These are phyloP conservation scores for Eimeria acervulina DNA, from an alignment of 169 alveolate species.

Conservation along the genomic window DNA sequence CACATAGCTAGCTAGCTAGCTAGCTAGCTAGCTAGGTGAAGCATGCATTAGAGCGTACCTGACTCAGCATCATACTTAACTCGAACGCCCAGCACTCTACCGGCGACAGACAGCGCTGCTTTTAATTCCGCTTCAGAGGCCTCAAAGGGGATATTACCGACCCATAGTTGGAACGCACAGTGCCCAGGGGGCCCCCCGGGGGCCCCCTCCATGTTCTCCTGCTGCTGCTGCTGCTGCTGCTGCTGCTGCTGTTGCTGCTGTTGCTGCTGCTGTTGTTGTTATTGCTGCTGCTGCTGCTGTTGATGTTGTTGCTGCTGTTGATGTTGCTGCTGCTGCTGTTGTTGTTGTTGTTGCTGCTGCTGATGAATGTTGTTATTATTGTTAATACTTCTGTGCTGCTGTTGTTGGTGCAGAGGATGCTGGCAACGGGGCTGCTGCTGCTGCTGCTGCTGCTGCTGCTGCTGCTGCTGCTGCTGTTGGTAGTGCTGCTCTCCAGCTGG, in stretches of 20 bases:
- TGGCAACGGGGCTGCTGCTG: too few species aligned
- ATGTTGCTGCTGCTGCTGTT: not conserved
- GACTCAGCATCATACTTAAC: constrained; percentile 67
- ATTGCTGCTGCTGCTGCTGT: constrained; percentile 3
- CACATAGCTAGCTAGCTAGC: not conserved
- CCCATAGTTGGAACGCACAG: constrained; percentile 77
- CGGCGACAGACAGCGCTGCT: constrained; percentile 39
- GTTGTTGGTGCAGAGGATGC: too few species aligned
- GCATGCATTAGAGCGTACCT: not conserved
- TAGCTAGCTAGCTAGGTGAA: not conserved
- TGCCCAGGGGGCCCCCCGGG: constrained; percentile 47
- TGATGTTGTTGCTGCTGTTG: not conserved
- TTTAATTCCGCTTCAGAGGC: constrained; percentile 73
- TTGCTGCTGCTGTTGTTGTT: too few species aligned
- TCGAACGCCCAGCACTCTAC: constrained; percentile 73
- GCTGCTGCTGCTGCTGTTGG: not conserved
- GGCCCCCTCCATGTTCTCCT: constrained; percentile 1
- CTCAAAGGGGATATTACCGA: constrained; percentile 83
- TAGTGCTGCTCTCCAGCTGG: too few species aligned
- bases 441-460: constrained; percentile 35
- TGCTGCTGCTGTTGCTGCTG: not conserved
- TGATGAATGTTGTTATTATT: too few species aligned
- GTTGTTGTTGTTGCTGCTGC: too few species aligned
- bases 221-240: constrained; percentile 29
- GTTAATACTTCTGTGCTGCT: too few species aligned